A percentile compares a stretch with the other conserved stretches of the same genome.
Conservation (phyloP, 345 rosid genomes). For the Jatropha curcas region DNA sequence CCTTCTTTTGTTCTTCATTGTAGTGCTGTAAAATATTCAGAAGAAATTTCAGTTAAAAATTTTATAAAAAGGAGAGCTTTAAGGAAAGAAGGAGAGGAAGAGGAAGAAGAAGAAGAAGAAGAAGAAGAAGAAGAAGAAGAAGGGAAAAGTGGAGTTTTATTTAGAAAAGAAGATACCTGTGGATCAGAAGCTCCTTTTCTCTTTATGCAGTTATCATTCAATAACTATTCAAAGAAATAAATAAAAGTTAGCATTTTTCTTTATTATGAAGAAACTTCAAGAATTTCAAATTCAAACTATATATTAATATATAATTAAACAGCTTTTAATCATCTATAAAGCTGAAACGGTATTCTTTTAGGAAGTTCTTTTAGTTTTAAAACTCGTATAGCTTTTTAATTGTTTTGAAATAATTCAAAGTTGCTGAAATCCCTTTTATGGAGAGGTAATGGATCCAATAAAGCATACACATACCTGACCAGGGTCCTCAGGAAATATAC, state of each 20-base stretch:
- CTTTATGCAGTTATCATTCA: conserved; percentile 65
- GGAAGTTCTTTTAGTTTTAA: conserved; percentile 24
- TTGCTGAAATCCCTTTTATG: not conserved
- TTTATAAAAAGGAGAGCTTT: not conserved
- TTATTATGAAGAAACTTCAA: not conserved
- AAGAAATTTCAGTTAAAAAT: not conserved
- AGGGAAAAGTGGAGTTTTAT: not conserved
- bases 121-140: not conserved
- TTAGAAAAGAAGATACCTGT: conserved; percentile 28
- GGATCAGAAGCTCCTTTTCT: conserved; percentile 50
- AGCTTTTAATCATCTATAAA: conserved; percentile 32
- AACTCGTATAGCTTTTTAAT: not conserved
- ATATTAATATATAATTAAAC: not conserved
- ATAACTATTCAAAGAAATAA: conserved; percentile 44
- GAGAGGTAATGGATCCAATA: conserved; percentile 20
- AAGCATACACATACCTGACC: conserved; percentile 57
- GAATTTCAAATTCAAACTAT: conserved; percentile 9
- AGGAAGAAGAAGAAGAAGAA: not conserved
- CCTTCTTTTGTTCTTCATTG: conserved; percentile 19
- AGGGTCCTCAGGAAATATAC: conserved; percentile 90
- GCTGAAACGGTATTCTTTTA: conserved; percentile 46
- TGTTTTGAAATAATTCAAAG: conserved; percentile 8
- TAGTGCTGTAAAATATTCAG: conserved; percentile 2
- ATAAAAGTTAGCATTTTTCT: conserved; percentile 15
- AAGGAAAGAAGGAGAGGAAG: not conserved